Percentiles rank a stretch among this genome's conserved stretches.
Evolutionary conservation across 805 yeast genomes (phyloP).

Genomic region (Monosporozyma yasuniensis): DNA sequence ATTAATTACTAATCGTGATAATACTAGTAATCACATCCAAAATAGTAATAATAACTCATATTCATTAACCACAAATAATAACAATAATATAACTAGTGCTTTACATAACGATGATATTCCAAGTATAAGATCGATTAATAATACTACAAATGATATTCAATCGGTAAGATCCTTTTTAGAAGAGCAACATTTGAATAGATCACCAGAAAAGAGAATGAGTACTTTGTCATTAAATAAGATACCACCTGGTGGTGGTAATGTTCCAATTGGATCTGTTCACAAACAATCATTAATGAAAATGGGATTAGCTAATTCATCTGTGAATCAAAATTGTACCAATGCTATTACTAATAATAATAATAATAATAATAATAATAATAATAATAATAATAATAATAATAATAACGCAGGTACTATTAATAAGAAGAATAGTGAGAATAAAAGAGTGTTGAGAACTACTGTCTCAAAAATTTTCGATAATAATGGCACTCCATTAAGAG

Average conservation of each 20-base stretch:
- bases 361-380: not conserved
- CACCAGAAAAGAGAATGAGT: constrained; percentile 24
- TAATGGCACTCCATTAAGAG: constrained; percentile 60
- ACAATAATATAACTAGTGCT: constrained; percentile 3
- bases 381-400: not conserved
- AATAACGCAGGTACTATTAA: not conserved
- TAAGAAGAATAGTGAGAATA: constrained; percentile 9
- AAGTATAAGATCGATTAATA: constrained; percentile 14
- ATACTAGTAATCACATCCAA: not conserved
- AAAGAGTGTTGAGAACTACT: constrained; percentile 47
- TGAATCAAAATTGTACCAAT: not conserved
- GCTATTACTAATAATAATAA: not conserved
- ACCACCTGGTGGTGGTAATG: not conserved
- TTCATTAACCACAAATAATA: constrained; percentile 1
- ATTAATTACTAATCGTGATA: not conserved
- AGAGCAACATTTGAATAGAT: constrained; percentile 11
- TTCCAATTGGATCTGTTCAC: not conserved
- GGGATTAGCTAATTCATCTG: not conserved
- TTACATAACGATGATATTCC: constrained; percentile 12
- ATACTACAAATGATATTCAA: constrained; percentile 13
- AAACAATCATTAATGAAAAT: not conserved
- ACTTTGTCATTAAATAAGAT: constrained; percentile 13
- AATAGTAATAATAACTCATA: not conserved
- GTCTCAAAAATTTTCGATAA: constrained; percentile 67
- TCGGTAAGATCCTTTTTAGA: constrained; percentile 20